Evolutionary conservation across 31 red algal genomes (phyloP).

Genomic region (Asparagopsis taxiformis): DNA sequence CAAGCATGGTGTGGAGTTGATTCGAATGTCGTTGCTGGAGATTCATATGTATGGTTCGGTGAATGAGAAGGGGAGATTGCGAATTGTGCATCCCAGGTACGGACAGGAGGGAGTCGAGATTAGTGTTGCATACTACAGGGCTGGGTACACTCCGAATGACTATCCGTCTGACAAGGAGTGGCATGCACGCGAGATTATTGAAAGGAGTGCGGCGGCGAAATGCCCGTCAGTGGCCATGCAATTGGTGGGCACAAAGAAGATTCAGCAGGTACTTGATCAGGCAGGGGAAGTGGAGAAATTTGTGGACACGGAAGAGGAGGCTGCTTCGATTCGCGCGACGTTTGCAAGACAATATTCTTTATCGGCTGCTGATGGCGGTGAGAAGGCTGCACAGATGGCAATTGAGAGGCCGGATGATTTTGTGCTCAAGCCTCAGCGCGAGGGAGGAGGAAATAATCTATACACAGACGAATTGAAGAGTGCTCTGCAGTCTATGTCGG

Average conservation of each 20-base stretch:
- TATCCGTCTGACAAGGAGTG: slow-evolving; percentile 79
- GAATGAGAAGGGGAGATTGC: slow-evolving; percentile 3
- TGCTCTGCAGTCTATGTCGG: slow-evolving; percentile 42
- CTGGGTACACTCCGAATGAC: slow-evolving; percentile 89
- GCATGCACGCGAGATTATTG: slow-evolving; percentile 65
- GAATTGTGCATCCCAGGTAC: background rate
- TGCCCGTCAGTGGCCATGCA: slow-evolving; percentile 85
- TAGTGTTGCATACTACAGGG: slow-evolving; percentile 94
- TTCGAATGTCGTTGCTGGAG: slow-evolving; percentile 60
- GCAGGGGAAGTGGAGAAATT: slow-evolving; percentile 70
- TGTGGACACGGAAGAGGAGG: slow-evolving; percentile 20
- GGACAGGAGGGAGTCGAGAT: slow-evolving; percentile 9
- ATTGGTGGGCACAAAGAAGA: slow-evolving; percentile 90
- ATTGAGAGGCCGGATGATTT: slow-evolving; percentile 49
- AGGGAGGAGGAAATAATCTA: slow-evolving; percentile 96
- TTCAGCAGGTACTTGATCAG: slow-evolving; percentile 85
- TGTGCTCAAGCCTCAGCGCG: slow-evolving; percentile 97
- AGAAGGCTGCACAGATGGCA: slow-evolving; percentile 39
- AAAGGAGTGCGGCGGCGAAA: slow-evolving; percentile 55
- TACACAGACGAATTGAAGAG: slow-evolving; percentile 65
- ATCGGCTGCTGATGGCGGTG: slow-evolving; percentile 5
- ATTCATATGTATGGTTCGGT: slow-evolving; percentile 20
- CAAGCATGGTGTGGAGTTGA: slow-evolving; percentile 39
- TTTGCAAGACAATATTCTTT: slow-evolving; percentile 77
- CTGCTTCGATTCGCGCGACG: slow-evolving; percentile 28